Percentiles rank a stretch among this genome's conserved stretches.
Conservation (phyloP, 2,329 filamentous ascomycete genomes). For the Ophiocordyceps robertsii region DNA sequence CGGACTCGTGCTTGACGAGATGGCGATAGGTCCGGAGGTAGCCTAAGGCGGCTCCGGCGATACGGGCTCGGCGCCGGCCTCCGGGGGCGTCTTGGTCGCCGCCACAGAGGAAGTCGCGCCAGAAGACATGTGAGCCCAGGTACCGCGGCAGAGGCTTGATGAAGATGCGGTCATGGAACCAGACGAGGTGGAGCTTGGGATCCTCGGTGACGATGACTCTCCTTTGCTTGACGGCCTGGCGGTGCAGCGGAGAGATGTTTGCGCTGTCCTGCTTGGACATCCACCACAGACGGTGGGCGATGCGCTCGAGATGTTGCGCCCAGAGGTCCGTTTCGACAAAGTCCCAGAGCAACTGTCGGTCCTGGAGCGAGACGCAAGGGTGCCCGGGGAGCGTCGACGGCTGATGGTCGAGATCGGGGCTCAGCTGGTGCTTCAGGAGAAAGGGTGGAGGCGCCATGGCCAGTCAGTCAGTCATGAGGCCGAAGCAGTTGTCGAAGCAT, state of each 20-base stretch:
- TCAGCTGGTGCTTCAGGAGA: no score
- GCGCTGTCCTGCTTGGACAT: constrained; percentile 8
- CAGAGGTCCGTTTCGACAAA: no score
- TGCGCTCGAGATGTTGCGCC: no score
- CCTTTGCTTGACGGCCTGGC: constrained; percentile 22
- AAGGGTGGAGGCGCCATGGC: no score
- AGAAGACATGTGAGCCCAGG: constrained; percentile 19
- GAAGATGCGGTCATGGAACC: constrained; percentile 24
- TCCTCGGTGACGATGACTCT: constrained; percentile 24
- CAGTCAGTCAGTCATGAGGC: no score
- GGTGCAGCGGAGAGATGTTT: constrained; percentile 21
- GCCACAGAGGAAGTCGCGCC: constrained; percentile 3
- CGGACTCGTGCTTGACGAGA: constrained; percentile 19
- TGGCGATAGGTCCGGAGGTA: constrained; percentile 21
- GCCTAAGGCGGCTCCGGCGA: constrained; percentile 14
- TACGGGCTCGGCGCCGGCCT: neutral
- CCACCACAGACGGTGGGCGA: no score
- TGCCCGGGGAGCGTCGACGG: no score
- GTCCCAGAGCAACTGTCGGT: no score
- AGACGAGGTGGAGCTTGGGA: constrained; percentile 26
- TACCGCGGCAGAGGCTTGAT: constrained; percentile 27
- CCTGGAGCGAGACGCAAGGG: no score
- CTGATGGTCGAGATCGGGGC: no score
- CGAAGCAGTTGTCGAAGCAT: no score
- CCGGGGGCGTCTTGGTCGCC: neutral